A percentile compares a stretch with the other conserved stretches of the same genome.
Conservation (phyloP, 2,329 filamentous ascomycete genomes). For the Alternaria angustiovoidea region DNA sequence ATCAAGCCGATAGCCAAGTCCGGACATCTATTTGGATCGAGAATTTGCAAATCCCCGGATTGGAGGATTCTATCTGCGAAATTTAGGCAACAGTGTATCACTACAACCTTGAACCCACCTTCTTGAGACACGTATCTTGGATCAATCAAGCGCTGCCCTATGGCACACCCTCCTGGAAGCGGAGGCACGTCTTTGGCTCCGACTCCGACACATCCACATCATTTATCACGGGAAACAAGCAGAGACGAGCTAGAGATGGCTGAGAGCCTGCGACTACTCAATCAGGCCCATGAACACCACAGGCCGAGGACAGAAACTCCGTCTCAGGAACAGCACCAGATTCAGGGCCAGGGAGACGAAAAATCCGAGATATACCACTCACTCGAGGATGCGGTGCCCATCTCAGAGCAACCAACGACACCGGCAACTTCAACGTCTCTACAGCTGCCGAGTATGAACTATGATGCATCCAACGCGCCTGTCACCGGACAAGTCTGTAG, state of each 20-base stretch:
- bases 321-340: conserved; percentile 28
- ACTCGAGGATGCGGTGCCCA: conserved; percentile 50
- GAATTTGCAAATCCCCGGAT: conserved; percentile 4
- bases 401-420: conserved; percentile 33
- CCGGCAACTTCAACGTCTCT: conserved; percentile 33
- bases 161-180: conserved; percentile 40
- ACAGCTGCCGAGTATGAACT: conserved; percentile 25
- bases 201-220: conserved; percentile 48
- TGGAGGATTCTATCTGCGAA: conserved; percentile 8
- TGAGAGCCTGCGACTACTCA: conserved; percentile 54
- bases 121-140: conserved; percentile 11
- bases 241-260: conserved; percentile 61
- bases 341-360: conserved; percentile 30
- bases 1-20: conserved; percentile 15
- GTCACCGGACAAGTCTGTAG: conserved; percentile 75
- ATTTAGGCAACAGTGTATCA: conserved; percentile 32
- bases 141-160: conserved; percentile 26
- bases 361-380: conserved; percentile 50
- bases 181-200: conserved; percentile 50
- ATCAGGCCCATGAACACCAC: conserved; percentile 53
- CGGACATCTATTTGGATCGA: neutral
- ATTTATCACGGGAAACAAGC: conserved; percentile 55
- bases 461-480: conserved; percentile 41
- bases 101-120: conserved; percentile 17
- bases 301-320: conserved; percentile 27